Evolutionary conservation across 257 asterid genomes (phyloP).

Genomic region (Euphrasia confusa): DNA sequence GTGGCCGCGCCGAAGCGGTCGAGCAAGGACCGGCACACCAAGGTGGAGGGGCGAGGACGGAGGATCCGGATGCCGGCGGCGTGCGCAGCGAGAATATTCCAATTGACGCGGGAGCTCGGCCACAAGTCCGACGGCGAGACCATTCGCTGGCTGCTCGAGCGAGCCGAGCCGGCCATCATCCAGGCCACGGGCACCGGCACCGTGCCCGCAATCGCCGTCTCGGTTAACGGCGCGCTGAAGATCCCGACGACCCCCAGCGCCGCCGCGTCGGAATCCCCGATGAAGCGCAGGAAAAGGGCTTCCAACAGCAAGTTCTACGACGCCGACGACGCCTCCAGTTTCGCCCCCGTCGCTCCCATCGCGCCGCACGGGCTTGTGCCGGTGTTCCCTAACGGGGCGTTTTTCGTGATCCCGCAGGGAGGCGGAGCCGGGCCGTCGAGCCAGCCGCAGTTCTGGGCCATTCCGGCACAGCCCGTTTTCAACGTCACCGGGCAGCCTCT

Average conservation of each 20-base stretch:
- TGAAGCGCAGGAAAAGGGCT: constrained; percentile 43
- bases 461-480: constrained; percentile 54
- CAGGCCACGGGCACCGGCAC: constrained; percentile 32
- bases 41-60: constrained; percentile 35
- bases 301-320: constrained; percentile 52
- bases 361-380: constrained; percentile 67
- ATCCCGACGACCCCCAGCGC: not conserved
- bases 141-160: constrained; percentile 34
- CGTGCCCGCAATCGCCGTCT: constrained; percentile 20
- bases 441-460: constrained; percentile 76
- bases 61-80: constrained; percentile 28
- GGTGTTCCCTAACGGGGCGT: constrained; percentile 52
- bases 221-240: not conserved
- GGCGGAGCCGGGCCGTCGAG: constrained; percentile 11
- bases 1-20: not conserved
- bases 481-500: constrained; percentile 8
- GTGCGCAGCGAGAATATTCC: constrained; percentile 32
- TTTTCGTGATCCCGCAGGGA: constrained; percentile 15
- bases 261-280: constrained; percentile 25
- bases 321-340: constrained; percentile 38
- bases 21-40: constrained; percentile 26
- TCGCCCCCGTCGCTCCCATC: constrained; percentile 65
- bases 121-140: constrained; percentile 34
- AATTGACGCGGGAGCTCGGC: constrained; percentile 33
- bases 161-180: constrained; percentile 33